These are phyloP conservation scores for Camellia lanceoleosa DNA, from an alignment of 148 eudicot species.

Conservation along the genomic window DNA sequence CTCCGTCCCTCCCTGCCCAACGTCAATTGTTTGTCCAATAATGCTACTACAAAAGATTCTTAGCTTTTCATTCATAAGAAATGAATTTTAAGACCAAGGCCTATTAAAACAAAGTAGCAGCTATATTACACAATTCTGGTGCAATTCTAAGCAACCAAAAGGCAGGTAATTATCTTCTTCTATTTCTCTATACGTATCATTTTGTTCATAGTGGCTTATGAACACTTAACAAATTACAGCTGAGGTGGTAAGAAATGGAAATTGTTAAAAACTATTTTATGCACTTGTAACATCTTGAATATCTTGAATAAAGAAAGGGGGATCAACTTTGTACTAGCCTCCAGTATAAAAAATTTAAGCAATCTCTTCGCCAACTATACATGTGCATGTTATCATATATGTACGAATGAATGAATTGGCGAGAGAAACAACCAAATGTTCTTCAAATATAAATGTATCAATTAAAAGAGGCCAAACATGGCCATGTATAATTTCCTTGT, in stretches of 20 bases:
- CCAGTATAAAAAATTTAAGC: not conserved
- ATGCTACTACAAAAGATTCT: not conserved
- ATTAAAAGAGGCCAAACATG: too few species aligned
- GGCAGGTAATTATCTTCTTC: not conserved
- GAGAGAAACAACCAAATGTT: too few species aligned
- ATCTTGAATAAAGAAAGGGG: not conserved
- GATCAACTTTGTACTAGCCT: not conserved
- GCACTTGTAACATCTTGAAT: not conserved
- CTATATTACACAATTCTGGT: not conserved
- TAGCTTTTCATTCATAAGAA: not conserved
- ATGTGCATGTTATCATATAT: not conserved
- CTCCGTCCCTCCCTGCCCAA: not conserved
- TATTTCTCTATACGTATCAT: not conserved
- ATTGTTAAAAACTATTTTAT: too few species aligned
- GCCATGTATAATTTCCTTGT: too few species aligned
- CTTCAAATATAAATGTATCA: too few species aligned
- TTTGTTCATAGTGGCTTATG: not conserved
- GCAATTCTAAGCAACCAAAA: not conserved
- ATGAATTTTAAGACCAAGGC: not conserved
- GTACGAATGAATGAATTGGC: too few species aligned
- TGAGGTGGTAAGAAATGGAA: not conserved
- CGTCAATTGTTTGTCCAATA: not conserved
- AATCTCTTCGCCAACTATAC: not conserved
- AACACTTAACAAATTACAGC: not conserved
- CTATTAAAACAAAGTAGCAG: not conserved